Evolutionary conservation across 495 filamentous ascomycete species (phyloP).

Genomic region (Penicillium waksmanii): DNA sequence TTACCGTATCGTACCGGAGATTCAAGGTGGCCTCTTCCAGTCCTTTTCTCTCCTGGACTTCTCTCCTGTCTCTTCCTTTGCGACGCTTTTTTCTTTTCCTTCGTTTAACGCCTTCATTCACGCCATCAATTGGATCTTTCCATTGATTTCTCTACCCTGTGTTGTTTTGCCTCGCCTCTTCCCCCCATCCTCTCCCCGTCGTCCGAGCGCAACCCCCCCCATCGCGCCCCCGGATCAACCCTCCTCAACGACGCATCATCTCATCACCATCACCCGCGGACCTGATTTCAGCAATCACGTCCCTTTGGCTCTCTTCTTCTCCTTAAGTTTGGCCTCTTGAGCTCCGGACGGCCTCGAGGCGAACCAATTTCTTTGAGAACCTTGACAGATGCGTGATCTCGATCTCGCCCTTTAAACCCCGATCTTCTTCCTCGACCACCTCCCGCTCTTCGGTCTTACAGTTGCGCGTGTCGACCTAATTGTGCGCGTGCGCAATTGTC

Average conservation of each 20-base stretch:
- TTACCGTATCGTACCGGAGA: conserved; percentile 18
- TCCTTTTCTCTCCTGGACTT: conserved; percentile 8
- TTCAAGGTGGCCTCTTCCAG: conserved; percentile 37
- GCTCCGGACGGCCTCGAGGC: background rate
- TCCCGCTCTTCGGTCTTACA: conserved; percentile 2
- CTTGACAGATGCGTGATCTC: conserved; percentile 12
- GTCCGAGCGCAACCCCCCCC: conserved; percentile 20
- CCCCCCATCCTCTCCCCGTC: conserved; percentile 12
- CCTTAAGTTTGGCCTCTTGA: background rate
- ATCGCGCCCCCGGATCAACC: conserved; percentile 9
- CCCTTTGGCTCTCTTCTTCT: background rate
- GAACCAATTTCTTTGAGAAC: conserved; percentile 1
- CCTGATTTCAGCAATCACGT: conserved; percentile 4
- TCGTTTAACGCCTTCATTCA: conserved; percentile 17
- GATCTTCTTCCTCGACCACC: conserved; percentile 7
- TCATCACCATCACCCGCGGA: background rate
- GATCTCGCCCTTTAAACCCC: conserved; percentile 9
- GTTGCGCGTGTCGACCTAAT: conserved; percentile 16
- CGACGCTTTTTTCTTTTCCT: conserved; percentile 23
- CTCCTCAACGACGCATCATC: conserved; percentile 16
- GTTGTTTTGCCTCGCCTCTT: conserved; percentile 4
- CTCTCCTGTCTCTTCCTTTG: conserved; percentile 14
- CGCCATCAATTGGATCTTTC: conserved; percentile 5
- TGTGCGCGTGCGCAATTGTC: conserved; percentile 24
- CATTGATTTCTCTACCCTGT: conserved; percentile 9